phyloP scores from a whole-genome alignment of 768 basidiomycete genomes.

The Hygrophoropsis aurantiaca region DNA sequence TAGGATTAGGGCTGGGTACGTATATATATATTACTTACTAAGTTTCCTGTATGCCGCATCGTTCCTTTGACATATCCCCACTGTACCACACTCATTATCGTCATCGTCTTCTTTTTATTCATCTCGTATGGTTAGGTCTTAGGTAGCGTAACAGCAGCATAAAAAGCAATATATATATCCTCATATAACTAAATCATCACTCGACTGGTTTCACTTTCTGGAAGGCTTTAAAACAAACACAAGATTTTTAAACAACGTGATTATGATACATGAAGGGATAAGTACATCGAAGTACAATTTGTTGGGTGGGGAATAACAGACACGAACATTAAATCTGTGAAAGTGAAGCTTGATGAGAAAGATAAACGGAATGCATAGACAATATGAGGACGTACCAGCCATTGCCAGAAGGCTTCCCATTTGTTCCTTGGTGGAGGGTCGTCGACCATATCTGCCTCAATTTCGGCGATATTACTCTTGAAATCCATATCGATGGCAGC shows the following conservation, averaged over 20 bases:
- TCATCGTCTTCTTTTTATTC: constrained; percentile 6
- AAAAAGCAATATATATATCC: constrained; percentile 8
- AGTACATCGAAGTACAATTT: too few species aligned
- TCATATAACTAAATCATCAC: too few species aligned
- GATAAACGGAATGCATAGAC: too few species aligned
- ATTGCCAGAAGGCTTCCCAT: constrained; percentile 71
- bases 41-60: constrained; percentile 28
- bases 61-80: constrained; percentile 25
- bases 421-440: constrained; percentile 71
- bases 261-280: too few species aligned
- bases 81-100: constrained; percentile 28
- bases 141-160: constrained; percentile 25
- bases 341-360: too few species aligned
- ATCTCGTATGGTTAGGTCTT: constrained; percentile 11
- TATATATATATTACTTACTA: constrained; percentile 40
- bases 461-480: constrained; percentile 62
- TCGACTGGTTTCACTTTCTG: too few species aligned
- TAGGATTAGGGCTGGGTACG: constrained; percentile 22
- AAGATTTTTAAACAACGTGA: too few species aligned
- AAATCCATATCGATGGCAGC: constrained; percentile 81
- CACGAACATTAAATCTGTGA: too few species aligned
- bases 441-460: constrained; percentile 69
- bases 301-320: too few species aligned
- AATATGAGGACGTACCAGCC: constrained; percentile 57
- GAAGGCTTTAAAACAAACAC: too few species aligned